Conservation (phyloP, 306 rosid genomes). For the Vigna radiata region DNA sequence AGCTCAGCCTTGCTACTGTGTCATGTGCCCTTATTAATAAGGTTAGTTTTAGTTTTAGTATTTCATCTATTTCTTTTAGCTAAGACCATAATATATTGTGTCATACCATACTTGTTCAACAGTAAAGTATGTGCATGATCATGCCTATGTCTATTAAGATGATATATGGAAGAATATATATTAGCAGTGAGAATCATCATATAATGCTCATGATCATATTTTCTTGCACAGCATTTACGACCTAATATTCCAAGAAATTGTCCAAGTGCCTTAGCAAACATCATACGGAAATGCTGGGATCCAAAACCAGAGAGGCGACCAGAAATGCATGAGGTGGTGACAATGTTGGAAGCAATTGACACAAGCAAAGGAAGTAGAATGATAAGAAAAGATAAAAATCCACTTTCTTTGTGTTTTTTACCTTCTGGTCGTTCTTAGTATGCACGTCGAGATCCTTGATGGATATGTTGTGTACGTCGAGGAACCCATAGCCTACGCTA, state of each 20-base stretch:
- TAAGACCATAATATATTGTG: no score
- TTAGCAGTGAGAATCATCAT: no score
- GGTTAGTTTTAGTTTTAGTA: slow-evolving; percentile 44
- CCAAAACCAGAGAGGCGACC: slow-evolving; percentile 73
- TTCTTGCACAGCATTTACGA: slow-evolving; percentile 59
- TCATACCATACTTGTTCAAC: background rate
- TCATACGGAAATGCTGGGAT: slow-evolving; percentile 82
- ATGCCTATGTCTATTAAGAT: background rate
- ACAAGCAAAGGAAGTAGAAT: slow-evolving; percentile 85
- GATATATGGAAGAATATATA: no score
- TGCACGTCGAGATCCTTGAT: background rate
- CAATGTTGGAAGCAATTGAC: slow-evolving; percentile 70
- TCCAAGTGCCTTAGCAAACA: slow-evolving; percentile 60
- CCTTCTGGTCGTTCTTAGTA: slow-evolving; percentile 61
- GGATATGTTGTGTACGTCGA: background rate
- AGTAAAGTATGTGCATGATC: background rate
- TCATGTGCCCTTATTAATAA: slow-evolving; percentile 70
- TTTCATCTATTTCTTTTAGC: no score
- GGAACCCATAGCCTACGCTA: background rate
- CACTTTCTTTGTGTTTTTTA: slow-evolving; percentile 60
- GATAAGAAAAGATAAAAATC: slow-evolving; percentile 61
- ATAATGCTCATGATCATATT: background rate
- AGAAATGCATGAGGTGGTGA: slow-evolving; percentile 80
- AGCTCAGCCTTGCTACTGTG: slow-evolving; percentile 63
- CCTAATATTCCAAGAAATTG: slow-evolving; percentile 85